These are phyloP conservation scores for Verticillium klebahnii DNA, from an alignment of 2,329 filamentous ascomycete genomes.

Conservation along the genomic window DNA sequence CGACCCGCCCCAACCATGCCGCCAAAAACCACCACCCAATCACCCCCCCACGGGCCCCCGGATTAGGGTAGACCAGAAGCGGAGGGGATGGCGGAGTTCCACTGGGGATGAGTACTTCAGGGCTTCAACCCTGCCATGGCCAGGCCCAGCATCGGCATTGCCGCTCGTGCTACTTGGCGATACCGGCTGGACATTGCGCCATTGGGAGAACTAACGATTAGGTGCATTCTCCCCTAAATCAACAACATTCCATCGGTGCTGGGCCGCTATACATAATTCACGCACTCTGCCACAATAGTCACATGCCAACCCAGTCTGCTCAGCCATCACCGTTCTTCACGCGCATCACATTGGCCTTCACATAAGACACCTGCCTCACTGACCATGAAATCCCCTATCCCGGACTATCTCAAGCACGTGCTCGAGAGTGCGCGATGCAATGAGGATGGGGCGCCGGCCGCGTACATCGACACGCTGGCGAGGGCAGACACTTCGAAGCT, in stretches of 20 bases:
- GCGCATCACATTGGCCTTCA: not conserved
- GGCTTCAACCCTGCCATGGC: not conserved
- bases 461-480: slow-evolving; percentile 32
- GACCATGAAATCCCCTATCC: slow-evolving; percentile 28
- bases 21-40: not conserved
- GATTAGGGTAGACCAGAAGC: not conserved
- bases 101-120: not conserved
- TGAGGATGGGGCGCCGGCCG: slow-evolving; percentile 24
- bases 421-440: slow-evolving; percentile 24
- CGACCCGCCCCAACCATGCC: not conserved
- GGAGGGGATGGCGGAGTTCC: not conserved
- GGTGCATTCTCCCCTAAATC: not conserved
- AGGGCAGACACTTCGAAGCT: slow-evolving; percentile 32
- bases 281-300: not conserved
- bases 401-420: slow-evolving; percentile 26
- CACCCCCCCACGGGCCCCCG: not conserved
- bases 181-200: not conserved
- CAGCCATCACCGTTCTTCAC: not conserved
- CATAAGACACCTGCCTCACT: not conserved
- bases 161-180: not conserved
- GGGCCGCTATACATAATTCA: not conserved
- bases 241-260: not conserved
- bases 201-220: not conserved
- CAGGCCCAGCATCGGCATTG: not conserved
- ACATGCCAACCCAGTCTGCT: not conserved